Percentiles rank a stretch among this genome's conserved stretches.
These are phyloP conservation scores for Cryphonectria carpinicola DNA, from an alignment of 2,329 filamentous ascomycete genomes.

Conservation along the genomic window DNA sequence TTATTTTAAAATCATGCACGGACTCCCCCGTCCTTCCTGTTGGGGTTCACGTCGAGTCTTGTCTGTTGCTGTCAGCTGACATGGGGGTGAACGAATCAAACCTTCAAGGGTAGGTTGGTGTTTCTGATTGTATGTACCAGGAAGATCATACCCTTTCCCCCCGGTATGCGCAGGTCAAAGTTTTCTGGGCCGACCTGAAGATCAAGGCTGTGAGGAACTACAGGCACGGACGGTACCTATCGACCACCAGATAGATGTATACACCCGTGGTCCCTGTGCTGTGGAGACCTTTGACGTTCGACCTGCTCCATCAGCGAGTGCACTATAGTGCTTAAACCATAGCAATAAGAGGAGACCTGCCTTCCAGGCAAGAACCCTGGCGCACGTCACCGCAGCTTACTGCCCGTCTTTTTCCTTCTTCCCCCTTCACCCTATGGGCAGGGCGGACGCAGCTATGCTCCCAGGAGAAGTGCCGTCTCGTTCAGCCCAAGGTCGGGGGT, in stretches of 20 bases:
- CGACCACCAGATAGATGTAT: neutral
- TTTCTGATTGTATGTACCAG: neutral
- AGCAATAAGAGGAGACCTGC: conserved; percentile 11
- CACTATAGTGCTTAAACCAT: neutral
- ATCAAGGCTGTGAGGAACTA: neutral
- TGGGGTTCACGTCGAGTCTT: neutral
- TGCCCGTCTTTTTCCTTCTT: neutral
- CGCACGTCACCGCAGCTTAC: neutral
- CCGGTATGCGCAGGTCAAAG: neutral
- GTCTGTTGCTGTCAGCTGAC: neutral
- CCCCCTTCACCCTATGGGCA: neutral
- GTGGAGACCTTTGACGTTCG: conserved; percentile 14
- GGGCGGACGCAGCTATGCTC: neutral
- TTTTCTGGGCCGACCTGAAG: neutral
- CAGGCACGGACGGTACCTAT: conserved; percentile 26
- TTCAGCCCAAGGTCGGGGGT: conserved; percentile 7
- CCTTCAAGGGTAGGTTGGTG: neutral
- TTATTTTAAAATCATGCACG: neutral
- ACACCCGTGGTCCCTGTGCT: conserved; percentile 18
- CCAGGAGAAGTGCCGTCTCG: conserved; percentile 24
- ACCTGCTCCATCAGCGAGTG: conserved; percentile 12
- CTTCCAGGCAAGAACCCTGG: conserved; percentile 17
- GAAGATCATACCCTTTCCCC: neutral
- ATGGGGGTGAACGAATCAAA: neutral
- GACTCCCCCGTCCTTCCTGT: neutral